Evolutionary conservation across 208 protist species (phyloP).

Genomic region (Crithidia bombi): DNA sequence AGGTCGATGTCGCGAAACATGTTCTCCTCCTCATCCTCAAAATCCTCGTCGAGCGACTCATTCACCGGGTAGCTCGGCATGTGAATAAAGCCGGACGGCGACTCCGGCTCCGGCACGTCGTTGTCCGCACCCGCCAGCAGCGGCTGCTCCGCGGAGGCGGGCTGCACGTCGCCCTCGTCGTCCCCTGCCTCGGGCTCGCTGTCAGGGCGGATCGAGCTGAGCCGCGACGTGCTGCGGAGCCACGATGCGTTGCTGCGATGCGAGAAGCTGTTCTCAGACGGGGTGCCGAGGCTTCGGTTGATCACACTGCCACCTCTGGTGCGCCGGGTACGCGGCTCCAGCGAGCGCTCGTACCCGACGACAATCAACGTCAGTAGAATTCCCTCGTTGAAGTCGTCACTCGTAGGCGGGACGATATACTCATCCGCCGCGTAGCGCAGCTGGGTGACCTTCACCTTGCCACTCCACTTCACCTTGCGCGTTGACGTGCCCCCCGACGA

Average conservation of each 20-base stretch:
- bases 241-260: constrained; percentile 24
- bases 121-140: constrained; percentile 11
- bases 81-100: constrained; percentile 36
- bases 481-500: constrained; percentile 20
- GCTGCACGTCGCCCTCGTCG: constrained; percentile 1
- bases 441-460: constrained; percentile 49
- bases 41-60: constrained; percentile 40
- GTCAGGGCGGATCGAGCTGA: constrained; percentile 15
- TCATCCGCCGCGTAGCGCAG: constrained; percentile 47
- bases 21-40: constrained; percentile 49
- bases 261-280: constrained; percentile 30
- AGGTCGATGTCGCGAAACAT: constrained; percentile 48
- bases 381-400: constrained; percentile 44
- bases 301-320: constrained; percentile 4
- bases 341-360: constrained; percentile 37
- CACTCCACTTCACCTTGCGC: constrained; percentile 43
- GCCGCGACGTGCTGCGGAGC: constrained; percentile 19
- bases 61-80: constrained; percentile 38
- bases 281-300: constrained; percentile 22
- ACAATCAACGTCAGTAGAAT: constrained; percentile 40
- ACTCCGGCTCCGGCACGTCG: constrained; percentile 31
- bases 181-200: constrained; percentile 22
- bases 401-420: constrained; percentile 38
- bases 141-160: constrained; percentile 13
- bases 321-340: constrained; percentile 13